A percentile compares a stretch with the other conserved stretches of the same genome.
phyloP scores from a whole-genome alignment of 768 basidiomycete genomes.

The Porpolomopsis calyptriformis region DNA sequence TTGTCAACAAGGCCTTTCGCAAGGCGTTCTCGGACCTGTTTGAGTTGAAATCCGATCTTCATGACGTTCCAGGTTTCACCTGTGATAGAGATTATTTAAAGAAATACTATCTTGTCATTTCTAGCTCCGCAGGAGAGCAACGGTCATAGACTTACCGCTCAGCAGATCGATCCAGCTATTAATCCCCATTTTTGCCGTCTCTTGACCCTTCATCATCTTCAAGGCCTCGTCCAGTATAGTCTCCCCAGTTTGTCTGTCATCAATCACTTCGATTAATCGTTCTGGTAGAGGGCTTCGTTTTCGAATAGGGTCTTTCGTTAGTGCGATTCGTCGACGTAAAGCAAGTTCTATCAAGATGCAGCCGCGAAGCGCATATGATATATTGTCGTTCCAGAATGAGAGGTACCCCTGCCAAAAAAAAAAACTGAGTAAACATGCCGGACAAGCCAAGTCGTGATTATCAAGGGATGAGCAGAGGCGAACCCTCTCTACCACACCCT shows the following conservation, averaged over 20 bases:
- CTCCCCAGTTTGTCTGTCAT: conserved; percentile 89
- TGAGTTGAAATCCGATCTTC: conserved; percentile 98
- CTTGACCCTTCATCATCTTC: conserved; percentile 86
- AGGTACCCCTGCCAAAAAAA: conserved; percentile 59
- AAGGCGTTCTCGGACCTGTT: conserved; percentile 95
- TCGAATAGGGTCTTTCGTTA: conserved; percentile 76
- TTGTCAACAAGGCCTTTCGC: conserved; percentile 98
- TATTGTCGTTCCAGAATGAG: conserved; percentile 99
- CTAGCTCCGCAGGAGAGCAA: not conserved
- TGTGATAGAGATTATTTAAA: conserved; percentile 20
- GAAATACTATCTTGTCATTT: not conserved
- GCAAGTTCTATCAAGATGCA: conserved; percentile 97
- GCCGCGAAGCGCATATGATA: conserved; percentile 96
- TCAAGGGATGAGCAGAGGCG: conserved; percentile 1
- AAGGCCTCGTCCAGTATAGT: conserved; percentile 93
- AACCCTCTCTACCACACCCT: not conserved
- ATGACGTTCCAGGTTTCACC: conserved; percentile 99
- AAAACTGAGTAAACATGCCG: conserved; percentile 2
- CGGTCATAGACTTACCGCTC: conserved; percentile 52
- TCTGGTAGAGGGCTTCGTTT: conserved; percentile 67
- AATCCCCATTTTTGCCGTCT: conserved; percentile 63
- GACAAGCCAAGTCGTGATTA: conserved; percentile 5
- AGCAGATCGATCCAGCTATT: conserved; percentile 94
- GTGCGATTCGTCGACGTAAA: conserved; percentile 85
- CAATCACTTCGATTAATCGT: conserved; percentile 81